These are phyloP conservation scores for Castanea crenata DNA, from an alignment of 306 rosid genomes.

Conservation along the genomic window DNA sequence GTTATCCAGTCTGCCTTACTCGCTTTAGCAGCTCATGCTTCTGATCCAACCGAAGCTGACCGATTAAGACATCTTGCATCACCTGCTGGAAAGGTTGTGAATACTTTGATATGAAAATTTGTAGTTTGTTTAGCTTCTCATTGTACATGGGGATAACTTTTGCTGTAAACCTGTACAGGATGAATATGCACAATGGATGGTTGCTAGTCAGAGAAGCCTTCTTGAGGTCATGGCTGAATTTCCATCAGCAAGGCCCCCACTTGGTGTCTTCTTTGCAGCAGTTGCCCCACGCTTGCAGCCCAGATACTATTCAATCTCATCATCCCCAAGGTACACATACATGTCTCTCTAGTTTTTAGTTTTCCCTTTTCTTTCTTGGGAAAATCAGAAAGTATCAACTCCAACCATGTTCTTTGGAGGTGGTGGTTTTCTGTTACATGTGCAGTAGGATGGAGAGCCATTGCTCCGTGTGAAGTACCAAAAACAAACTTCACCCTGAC, in stretches of 20 bases:
- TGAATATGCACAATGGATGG: constrained; percentile 86
- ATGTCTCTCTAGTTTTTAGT: not conserved
- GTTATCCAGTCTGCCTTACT: constrained; percentile 70
- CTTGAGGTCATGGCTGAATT: constrained; percentile 93
- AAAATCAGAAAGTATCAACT: constrained; percentile 9
- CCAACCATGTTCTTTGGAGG: not conserved
- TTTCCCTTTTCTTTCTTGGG: not conserved
- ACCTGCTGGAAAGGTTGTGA: constrained; percentile 87
- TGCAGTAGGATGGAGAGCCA: not conserved
- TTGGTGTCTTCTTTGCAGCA: constrained; percentile 90
- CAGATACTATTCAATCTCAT: constrained; percentile 92
- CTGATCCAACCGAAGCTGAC: constrained; percentile 84
- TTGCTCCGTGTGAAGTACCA: not conserved
- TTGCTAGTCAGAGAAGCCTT: constrained; percentile 89
- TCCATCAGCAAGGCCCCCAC: constrained; percentile 87
- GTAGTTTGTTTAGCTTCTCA: not conserved
- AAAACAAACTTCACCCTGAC: not conserved
- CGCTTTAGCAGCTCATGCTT: constrained; percentile 89
- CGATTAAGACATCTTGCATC: constrained; percentile 88
- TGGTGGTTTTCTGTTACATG: not conserved
- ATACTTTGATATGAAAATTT: constrained; percentile 7
- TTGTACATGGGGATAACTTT: constrained; percentile 28
- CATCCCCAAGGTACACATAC: constrained; percentile 69
- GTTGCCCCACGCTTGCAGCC: constrained; percentile 95
- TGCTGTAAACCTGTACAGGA: constrained; percentile 51